Conservation (phyloP, 1,284 basidiomycete genomes). For the Leccinum pachyderme region DNA sequence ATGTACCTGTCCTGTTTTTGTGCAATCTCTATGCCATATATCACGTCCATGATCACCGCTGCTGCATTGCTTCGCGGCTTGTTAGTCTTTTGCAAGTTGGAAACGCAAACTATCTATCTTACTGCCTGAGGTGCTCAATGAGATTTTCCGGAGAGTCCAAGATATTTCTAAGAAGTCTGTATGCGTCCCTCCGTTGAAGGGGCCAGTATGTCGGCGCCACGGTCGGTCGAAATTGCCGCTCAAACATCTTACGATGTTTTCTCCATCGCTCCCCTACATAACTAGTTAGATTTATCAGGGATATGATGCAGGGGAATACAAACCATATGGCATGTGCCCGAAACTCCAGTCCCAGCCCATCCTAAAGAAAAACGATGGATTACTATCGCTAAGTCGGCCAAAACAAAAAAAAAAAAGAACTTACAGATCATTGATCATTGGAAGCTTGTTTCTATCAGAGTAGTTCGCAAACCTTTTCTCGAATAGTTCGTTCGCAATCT, state of each 20-base stretch:
- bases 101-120: constrained; percentile 9
- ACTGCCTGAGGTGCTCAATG: constrained; percentile 45
- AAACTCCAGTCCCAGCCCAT: constrained; percentile 55
- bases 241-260: constrained; percentile 47
- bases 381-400: not conserved
- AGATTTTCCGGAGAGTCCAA: constrained; percentile 38
- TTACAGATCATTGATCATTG: constrained; percentile 35
- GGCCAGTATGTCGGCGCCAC: constrained; percentile 39
- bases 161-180: constrained; percentile 38
- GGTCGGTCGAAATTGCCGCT: constrained; percentile 42
- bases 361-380: constrained; percentile 30
- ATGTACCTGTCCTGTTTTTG: constrained; percentile 37
- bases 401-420: constrained; percentile 10
- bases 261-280: constrained; percentile 45
- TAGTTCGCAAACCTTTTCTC: constrained; percentile 33
- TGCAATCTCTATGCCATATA: constrained; percentile 37
- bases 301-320: constrained; percentile 4
- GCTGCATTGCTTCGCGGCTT: constrained; percentile 37
- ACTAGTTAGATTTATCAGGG: not conserved
- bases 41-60: constrained; percentile 39
- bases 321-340: constrained; percentile 50
- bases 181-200: constrained; percentile 40
- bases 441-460: constrained; percentile 30
- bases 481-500: constrained; percentile 39
- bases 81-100: constrained; percentile 2